Evolutionary conservation across 1,284 basidiomycete genomes (phyloP).

Genomic region (Polyporus tsugae): DNA sequence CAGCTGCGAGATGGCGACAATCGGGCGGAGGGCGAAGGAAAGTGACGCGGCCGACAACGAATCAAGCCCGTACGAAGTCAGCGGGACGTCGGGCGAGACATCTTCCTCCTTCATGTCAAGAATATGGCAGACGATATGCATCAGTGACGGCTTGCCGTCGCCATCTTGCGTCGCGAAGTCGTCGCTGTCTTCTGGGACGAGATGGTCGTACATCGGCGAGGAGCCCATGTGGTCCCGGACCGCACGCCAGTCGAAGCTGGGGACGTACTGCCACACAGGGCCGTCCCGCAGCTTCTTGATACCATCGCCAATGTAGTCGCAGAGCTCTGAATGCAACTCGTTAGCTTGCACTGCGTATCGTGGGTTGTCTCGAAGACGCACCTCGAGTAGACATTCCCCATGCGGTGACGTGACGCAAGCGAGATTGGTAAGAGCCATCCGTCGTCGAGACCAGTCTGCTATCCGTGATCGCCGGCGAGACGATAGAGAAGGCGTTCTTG

Average conservation of each 20-base stretch:
- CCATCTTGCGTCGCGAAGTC: background rate
- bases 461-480: constrained; percentile 46
- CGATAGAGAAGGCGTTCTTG: constrained; percentile 48
- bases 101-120: constrained; percentile 44
- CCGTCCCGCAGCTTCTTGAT: constrained; percentile 35
- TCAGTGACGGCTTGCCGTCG: background rate
- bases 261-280: constrained; percentile 42
- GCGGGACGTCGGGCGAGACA: constrained; percentile 46
- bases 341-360: constrained; percentile 27
- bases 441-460: constrained; percentile 28
- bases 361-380: constrained; percentile 19
- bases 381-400: constrained; percentile 44
- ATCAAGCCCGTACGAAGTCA: constrained; percentile 51
- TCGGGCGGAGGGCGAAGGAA: constrained; percentile 42
- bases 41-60: constrained; percentile 47
- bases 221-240: constrained; percentile 37
- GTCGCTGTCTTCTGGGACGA: constrained; percentile 23
- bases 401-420: constrained; percentile 32
- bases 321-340: constrained; percentile 42
- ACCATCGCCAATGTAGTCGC: constrained; percentile 42
- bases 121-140: constrained; percentile 31
- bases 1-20: constrained; percentile 44
- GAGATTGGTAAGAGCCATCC: constrained; percentile 31
- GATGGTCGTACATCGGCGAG: constrained; percentile 38
- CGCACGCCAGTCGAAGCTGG: constrained; percentile 42